These are phyloP conservation scores for Rhynchospora pubera DNA, from an alignment of 176 grass and related monocot genomes.

Conservation along the genomic window DNA sequence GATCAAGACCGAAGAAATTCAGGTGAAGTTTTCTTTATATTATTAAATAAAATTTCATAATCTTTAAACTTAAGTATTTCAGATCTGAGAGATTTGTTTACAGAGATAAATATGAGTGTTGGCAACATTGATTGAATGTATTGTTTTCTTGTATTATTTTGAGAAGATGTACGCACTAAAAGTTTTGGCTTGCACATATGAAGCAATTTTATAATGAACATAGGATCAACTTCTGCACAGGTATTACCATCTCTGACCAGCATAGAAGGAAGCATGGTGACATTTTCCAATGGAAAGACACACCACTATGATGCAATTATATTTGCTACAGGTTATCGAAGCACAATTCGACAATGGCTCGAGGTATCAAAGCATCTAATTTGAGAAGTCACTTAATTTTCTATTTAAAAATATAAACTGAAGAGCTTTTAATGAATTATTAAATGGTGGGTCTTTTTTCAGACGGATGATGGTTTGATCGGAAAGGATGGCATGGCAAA, in stretches of 20 bases:
- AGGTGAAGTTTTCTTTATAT: slow-evolving; percentile 21
- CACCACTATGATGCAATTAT: slow-evolving; percentile 60
- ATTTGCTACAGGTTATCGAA: slow-evolving; percentile 70
- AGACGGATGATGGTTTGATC: slow-evolving; percentile 24
- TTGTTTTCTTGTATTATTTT: background rate
- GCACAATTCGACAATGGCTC: slow-evolving; percentile 47
- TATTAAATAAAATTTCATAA: background rate
- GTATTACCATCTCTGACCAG: slow-evolving; percentile 33
- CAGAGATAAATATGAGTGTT: background rate
- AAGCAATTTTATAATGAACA: background rate
- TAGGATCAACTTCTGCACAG: background rate
- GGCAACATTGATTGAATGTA: background rate
- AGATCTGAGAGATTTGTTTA: background rate
- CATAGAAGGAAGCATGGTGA: slow-evolving; percentile 36
- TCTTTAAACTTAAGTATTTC: background rate
- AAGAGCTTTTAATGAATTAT: background rate
- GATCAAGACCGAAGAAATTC: slow-evolving; percentile 49
- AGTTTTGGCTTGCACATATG: background rate
- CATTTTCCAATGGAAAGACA: slow-evolving; percentile 39
- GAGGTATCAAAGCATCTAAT: slow-evolving; percentile 27
- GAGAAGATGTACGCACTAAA: background rate
- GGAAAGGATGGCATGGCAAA: slow-evolving; percentile 25
- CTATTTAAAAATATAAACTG: background rate
- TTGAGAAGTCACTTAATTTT: background rate
- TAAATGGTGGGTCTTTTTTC: background rate